Conservation (phyloP, 768 basidiomycete species). For the Boletus insuetus region DNA sequence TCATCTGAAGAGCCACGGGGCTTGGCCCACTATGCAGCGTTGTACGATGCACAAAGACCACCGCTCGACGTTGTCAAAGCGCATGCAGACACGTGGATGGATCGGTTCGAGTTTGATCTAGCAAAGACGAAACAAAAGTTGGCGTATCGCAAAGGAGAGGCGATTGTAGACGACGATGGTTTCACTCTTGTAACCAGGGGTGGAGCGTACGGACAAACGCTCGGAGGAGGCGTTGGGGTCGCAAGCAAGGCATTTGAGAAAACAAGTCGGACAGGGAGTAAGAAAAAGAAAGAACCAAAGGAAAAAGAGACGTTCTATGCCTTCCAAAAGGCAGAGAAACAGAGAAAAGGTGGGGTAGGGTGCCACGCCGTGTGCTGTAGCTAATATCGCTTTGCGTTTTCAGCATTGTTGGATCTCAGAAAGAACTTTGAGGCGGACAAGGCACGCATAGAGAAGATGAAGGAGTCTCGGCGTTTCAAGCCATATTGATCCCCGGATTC, state of each 20-base stretch:
- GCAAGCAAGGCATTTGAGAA: conserved; percentile 57
- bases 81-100: conserved; percentile 81
- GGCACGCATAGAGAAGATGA: conserved; percentile 44
- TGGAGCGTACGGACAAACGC: conserved; percentile 83
- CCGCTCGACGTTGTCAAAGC: conserved; percentile 67
- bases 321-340: conserved; percentile 89
- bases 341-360: conserved; percentile 62
- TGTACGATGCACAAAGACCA: conserved; percentile 69
- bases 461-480: conserved; percentile 77
- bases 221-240: conserved; percentile 75
- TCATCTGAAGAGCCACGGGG: conserved; percentile 58
- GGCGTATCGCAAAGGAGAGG: conserved; percentile 78
- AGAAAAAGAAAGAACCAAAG: conserved; percentile 56
- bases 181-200: conserved; percentile 94
- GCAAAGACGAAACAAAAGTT: conserved; percentile 60
- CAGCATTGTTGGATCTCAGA: conserved; percentile 61
- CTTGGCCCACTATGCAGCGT: conserved; percentile 64
- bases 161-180: conserved; percentile 90
- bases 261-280: conserved; percentile 34
- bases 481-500: conserved; percentile 58
- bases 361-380: not conserved
- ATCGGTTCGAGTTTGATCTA: conserved; percentile 62
- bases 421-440: conserved; percentile 88
- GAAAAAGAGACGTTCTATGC: conserved; percentile 82
- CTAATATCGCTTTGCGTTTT: conserved; percentile 5